These are phyloP conservation scores for Teratosphaeria gauchensis DNA, from an alignment of 2,329 filamentous ascomycete genomes.

Conservation along the genomic window DNA sequence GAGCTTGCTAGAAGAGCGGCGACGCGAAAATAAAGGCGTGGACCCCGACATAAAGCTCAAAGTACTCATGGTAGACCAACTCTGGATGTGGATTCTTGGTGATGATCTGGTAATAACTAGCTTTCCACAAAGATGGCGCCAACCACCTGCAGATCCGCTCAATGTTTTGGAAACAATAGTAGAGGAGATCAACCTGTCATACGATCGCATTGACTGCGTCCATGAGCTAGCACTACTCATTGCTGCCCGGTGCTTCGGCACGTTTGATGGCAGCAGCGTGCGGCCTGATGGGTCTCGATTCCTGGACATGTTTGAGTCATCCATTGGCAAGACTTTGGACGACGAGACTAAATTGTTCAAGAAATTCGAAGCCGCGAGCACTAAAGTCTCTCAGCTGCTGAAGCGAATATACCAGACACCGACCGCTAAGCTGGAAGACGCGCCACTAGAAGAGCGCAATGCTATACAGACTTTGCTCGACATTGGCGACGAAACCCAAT, in stretches of 20 bases:
- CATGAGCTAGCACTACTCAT: conserved; percentile 56
- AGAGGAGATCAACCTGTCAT: conserved; percentile 54
- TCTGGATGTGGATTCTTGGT: conserved; percentile 56
- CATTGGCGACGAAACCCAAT: conserved; percentile 50
- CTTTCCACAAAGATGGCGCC: conserved; percentile 50
- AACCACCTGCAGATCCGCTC: conserved; percentile 52
- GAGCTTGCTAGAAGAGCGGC: not conserved
- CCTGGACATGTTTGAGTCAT: conserved; percentile 57
- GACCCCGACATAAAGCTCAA: conserved; percentile 37
- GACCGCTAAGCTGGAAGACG: conserved; percentile 4
- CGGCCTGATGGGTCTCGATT: conserved; percentile 52
- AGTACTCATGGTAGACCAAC: conserved; percentile 59
- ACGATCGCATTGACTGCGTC: conserved; percentile 39
- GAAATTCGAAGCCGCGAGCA: conserved; percentile 50
- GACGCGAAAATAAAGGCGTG: conserved; percentile 28
- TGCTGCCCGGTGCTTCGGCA: conserved; percentile 34
- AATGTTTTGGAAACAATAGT: conserved; percentile 56
- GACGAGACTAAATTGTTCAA: conserved; percentile 42
- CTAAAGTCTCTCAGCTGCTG: conserved; percentile 36
- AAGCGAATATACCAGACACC: conserved; percentile 36
- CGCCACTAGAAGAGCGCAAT: conserved; percentile 23
- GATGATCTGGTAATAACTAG: conserved; percentile 51
- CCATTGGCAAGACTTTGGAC: conserved; percentile 44
- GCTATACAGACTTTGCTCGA: conserved; percentile 50
- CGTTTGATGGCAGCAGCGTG: conserved; percentile 44